Base-by-base conservation (phyloP, 495 filamentous ascomycete species). In the Podospora tetraspora region DNA sequence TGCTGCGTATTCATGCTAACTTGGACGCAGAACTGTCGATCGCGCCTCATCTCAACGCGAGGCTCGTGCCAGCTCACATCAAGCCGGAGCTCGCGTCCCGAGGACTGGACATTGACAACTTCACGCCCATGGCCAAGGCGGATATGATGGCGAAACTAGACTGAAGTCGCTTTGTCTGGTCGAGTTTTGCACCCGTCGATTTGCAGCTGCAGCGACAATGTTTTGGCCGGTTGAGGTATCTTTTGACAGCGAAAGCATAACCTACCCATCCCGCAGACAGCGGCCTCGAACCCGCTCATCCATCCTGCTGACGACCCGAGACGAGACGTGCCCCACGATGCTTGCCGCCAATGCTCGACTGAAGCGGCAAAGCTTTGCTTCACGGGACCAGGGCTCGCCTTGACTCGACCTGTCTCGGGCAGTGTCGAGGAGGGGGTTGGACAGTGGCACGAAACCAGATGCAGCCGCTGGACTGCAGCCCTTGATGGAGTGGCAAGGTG, bases 131-230 rank as follows among this genome's bases (percentile, higher is more conserved):
- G 81, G 79, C 89, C 62, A 95, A 92, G 82, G 89, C 93, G 68
- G 92, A 98, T 75, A 99, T 99, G 95, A 91, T 96, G 86, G 95
- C 95, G 58, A 92, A 93, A 78, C 85, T 99, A 80, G 95, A 99
- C 81, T 99, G 92, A 96, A 67, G 57, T 57, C 61, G 19, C 58
- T 10, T 56, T 24, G 66, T 13, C 30, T 65, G 60, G 63, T 67
- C 61, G 57, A 69, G 63, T 56, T 71, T 71, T 57, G 56, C 61
- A 22, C 59, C 37, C 57, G 67, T 69, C 69, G 68, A 68, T 66
- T 69, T 57, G 59, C 67, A 68, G 63, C 67, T 43, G 59, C 66
- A 66, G 59, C 68, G 67, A 58, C 60, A 69, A 57, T 67, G 23
- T 70, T 60, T 67, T 63, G 64, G 69, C 68, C 66, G 73, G 67